These are phyloP conservation scores for Aureobasidium sp. DNA, from an alignment of 2,329 filamentous ascomycete genomes.

Conservation along the genomic window DNA sequence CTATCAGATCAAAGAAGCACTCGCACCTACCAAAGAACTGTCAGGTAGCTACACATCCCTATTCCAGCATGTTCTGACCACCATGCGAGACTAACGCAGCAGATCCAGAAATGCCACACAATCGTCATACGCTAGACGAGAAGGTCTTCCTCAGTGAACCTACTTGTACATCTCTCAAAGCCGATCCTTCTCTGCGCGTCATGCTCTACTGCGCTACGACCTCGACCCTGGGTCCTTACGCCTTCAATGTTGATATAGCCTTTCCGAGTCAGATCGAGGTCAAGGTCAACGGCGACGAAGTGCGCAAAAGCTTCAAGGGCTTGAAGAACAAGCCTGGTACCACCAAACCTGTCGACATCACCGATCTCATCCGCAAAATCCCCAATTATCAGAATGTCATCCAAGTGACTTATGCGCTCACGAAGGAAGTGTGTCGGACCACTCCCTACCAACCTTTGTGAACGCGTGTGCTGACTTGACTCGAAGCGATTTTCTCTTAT, in stretches of 20 bases:
- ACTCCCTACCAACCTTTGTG: not conserved
- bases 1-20: constrained; percentile 58
- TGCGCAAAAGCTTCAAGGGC: constrained; percentile 88
- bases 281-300: constrained; percentile 77
- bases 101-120: constrained; percentile 48
- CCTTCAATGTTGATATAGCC: constrained; percentile 55
- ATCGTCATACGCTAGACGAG: constrained; percentile 51
- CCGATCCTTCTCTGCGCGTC: constrained; percentile 57
- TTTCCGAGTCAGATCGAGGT: constrained; percentile 93
- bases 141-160: constrained; percentile 50
- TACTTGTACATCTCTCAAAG: constrained; percentile 47
- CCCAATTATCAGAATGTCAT: constrained; percentile 67
- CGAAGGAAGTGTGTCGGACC: constrained; percentile 57
- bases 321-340: constrained; percentile 95
- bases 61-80: constrained; percentile 16
- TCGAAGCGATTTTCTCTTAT: constrained; percentile 38
- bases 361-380: constrained; percentile 61
- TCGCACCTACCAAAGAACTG: constrained; percentile 59
- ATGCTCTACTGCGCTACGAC: constrained; percentile 72
- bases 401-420: constrained; percentile 85
- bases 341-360: constrained; percentile 88
- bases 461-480: constrained; percentile 26
- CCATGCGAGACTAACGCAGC: constrained; percentile 27
- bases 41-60: constrained; percentile 51
- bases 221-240: constrained; percentile 46